phyloP scores from a whole-genome alignment of 768 basidiomycete genomes.

The Sarcodon aspratus region DNA sequence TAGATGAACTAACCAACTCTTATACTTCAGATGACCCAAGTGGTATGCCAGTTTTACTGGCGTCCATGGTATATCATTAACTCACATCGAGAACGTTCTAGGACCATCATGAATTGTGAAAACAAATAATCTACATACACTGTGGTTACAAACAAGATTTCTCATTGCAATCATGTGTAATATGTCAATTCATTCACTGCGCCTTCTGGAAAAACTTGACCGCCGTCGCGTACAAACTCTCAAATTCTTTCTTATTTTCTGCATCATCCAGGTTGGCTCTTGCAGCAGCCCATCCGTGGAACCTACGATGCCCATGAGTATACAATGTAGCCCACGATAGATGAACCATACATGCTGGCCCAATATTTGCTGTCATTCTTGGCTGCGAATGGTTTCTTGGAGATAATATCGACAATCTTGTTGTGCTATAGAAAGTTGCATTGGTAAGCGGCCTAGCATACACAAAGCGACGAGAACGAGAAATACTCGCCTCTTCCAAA shows the following conservation, averaged over 20 bases:
- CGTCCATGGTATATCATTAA: neutral
- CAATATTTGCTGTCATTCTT: slow-evolving; percentile 42
- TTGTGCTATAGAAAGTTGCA: slow-evolving; percentile 23
- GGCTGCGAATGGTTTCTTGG: slow-evolving; percentile 36
- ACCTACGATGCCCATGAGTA: slow-evolving; percentile 18
- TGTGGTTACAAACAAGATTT: too few relatives aligned
- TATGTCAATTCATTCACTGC: too few relatives aligned
- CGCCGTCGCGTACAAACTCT: slow-evolving; percentile 45
- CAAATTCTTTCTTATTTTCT: slow-evolving; percentile 47
- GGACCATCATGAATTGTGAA: slow-evolving; percentile 62
- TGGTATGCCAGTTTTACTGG: slow-evolving; percentile 26
- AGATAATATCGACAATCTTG: slow-evolving; percentile 35
- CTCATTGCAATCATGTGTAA: too few relatives aligned
- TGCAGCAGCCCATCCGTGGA: slow-evolving; percentile 59
- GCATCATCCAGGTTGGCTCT: slow-evolving; percentile 41
- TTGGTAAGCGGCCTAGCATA: neutral
- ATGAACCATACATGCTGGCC: slow-evolving; percentile 26
- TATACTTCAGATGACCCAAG: slow-evolving; percentile 45
- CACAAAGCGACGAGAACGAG: neutral
- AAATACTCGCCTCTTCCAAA: slow-evolving; percentile 33
- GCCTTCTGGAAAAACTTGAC: slow-evolving; percentile 35
- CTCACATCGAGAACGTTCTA: slow-evolving; percentile 11
- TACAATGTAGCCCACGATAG: neutral
- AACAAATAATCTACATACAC: too few relatives aligned
- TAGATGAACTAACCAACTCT: too few relatives aligned